Base-by-base conservation (phyloP, 1,284 basidiomycete species). In the Melampsora abietis-canadensis region DNA sequence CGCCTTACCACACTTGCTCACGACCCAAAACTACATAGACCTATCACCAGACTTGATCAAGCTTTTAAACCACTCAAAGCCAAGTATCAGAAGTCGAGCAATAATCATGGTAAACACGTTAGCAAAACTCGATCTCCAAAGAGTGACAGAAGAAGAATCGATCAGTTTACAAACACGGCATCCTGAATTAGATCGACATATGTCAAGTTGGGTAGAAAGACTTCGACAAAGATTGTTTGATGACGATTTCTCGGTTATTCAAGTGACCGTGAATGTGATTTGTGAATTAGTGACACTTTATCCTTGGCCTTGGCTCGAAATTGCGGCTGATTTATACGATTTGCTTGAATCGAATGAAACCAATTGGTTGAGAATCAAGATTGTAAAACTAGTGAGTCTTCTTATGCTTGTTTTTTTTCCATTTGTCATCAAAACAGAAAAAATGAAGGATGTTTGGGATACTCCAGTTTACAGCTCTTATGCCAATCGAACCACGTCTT, bases 331-430 rank as follows among this genome's bases (percentile, higher is more conserved):
- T 79, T 84, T 98, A 64, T 99, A 98, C 82, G 90, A 91, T 78
- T 86, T 98, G n/a, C 85, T 99, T 76, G 97, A 93, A 0, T 92
- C 89, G 0, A 93, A 92, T 37, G 91, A 90, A 34, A 98, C 98
- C 82, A 99, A 98, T 81, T 99, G 96, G 96, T 95, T 98, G 91
- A 85, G 98, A 75, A 99, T 99, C 84, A 99, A 99, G 84, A 90
- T 98, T 65, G 90, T 98, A 82, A 99, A 99, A 83, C 84, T 96
- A 80, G 93, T 93, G 81, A 80, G 87, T 81, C 12, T 10, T 10
- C n/a, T 44, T 40, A 46, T 66, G 0, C 19, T 34, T 31, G 8
- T 40, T 3, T 2, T 2, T 30, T 0, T 47, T 30, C 34, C 27
- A 47, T 12, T 17, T 48, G n/a, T n/a, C n/a, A n/a, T n/a, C n/a